Base-by-base conservation (phyloP, 495 filamentous ascomycete genomes). In the Penicillium pancosmium region DNA sequence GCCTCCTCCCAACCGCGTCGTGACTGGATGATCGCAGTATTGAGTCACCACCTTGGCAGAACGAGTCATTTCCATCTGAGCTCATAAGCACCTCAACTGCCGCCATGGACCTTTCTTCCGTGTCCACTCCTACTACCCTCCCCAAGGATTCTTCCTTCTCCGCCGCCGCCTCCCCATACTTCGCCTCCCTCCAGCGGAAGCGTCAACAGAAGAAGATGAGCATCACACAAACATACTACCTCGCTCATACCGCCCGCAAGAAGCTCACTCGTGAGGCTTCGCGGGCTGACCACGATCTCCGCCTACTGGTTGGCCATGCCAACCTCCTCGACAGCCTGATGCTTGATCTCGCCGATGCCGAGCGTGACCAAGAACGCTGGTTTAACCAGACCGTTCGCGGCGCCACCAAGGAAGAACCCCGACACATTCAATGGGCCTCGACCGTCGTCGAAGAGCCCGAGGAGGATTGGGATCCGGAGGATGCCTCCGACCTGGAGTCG, bases 281-380 rank as follows among this genome's bases (percentile, higher is more conserved):
- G 75, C 86, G 86, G 59, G 81, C 88, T 65, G 95, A 98, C 70
- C 95, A 98, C 81, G 87, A 97, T 80, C 89, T 98, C 58, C 86
- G 93, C 68, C 86, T 93, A 12, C 86, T 98, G 54, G 94, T 98
- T 60, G 88, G 95, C 57, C 94, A 98, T 77, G 94, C 94, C 82
- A 98, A 98, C 82, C 87, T 98, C 13, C 90, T 98, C 65, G 94
- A 98, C 79, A 87, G 87, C 12, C 80, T 98, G 64, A 98, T 97
- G 94, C 80, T 97, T 59, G 92, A 96, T 70, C 90, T 98, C 16
- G 86, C 90, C 73, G 90, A 95, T 41, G 94, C 95, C 68, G 95
- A 98, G 80, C 84, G 86, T 59, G 92, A 98, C 72, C 94, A 98
- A 74, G 94, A 98, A 76, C 88, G 83, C 54, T 98, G 95, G 95